These are phyloP conservation scores for Calcarisporium arbuscula DNA, from an alignment of 2,329 filamentous ascomycete species.

Conservation along the genomic window DNA sequence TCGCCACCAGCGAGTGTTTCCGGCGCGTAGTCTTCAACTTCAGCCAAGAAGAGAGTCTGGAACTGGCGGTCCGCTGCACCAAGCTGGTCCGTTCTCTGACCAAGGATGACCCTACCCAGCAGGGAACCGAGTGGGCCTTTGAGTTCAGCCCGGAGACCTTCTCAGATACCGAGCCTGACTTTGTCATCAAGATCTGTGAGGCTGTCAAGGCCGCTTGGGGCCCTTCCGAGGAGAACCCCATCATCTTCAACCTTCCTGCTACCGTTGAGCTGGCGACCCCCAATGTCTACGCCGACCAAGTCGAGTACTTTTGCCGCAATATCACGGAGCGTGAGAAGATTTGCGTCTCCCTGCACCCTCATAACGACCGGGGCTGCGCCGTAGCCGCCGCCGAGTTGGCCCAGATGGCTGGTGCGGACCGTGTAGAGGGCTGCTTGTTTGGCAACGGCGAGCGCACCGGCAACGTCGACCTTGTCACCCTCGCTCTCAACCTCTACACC, in stretches of 20 bases:
- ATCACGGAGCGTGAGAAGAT: constrained; percentile 82
- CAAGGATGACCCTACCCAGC: constrained; percentile 61
- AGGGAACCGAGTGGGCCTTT: constrained; percentile 64
- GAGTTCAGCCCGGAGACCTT: constrained; percentile 86
- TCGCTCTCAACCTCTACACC: constrained; percentile 90
- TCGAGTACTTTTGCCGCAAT: constrained; percentile 89
- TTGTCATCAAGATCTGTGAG: constrained; percentile 75
- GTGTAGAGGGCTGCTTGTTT: constrained; percentile 86
- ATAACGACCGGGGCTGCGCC: constrained; percentile 90
- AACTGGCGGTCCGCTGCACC: constrained; percentile 77
- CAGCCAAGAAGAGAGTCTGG: constrained; percentile 73
- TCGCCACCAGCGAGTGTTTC: constrained; percentile 95
- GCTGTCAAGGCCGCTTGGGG: constrained; percentile 93
- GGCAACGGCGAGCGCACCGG: constrained; percentile 94
- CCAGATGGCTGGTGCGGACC: constrained; percentile 92
- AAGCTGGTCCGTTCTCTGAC: constrained; percentile 84
- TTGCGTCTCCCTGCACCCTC: constrained; percentile 83
- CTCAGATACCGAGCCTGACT: constrained; percentile 83
- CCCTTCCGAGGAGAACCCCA: constrained; percentile 68
- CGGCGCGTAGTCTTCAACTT: constrained; percentile 85
- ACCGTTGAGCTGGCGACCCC: constrained; percentile 94
- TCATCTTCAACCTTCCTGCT: constrained; percentile 95
- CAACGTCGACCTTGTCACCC: constrained; percentile 89
- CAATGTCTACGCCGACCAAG: constrained; percentile 92
- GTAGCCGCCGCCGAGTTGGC: constrained; percentile 86